phyloP scores from a whole-genome alignment of 805 yeast species.

The Babjeviella inositovora region DNA sequence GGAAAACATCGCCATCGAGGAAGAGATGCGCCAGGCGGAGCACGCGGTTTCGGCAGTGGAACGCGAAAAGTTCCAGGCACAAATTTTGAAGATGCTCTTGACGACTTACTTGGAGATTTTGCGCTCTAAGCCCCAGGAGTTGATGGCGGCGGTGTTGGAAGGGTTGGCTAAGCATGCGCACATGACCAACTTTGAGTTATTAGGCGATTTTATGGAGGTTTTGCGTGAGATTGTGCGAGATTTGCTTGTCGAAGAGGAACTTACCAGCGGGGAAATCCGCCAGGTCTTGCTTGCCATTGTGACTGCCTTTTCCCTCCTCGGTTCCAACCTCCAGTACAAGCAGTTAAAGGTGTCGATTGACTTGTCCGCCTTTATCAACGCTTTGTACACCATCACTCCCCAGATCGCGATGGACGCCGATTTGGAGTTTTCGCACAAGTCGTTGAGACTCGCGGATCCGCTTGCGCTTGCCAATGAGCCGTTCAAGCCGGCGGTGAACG shows the following conservation, averaged over 20 bases:
- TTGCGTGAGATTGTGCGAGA: slow-evolving; percentile 64
- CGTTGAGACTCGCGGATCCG: slow-evolving; percentile 73
- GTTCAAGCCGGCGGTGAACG: slow-evolving; percentile 60
- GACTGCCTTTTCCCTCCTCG: slow-evolving; percentile 76
- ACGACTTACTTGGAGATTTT: slow-evolving; percentile 66
- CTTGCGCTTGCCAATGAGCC: slow-evolving; percentile 18
- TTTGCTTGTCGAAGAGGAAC: slow-evolving; percentile 18
- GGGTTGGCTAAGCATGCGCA: slow-evolving; percentile 85
- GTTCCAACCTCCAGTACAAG: slow-evolving; percentile 49
- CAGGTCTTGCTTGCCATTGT: slow-evolving; percentile 71
- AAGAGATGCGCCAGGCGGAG: slow-evolving; percentile 79
- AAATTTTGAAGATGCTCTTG: slow-evolving; percentile 59
- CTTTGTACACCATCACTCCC: slow-evolving; percentile 54
- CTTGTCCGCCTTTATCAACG: slow-evolving; percentile 62
- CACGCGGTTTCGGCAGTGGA: slow-evolving; percentile 77
- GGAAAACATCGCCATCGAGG: slow-evolving; percentile 76
- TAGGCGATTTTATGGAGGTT: slow-evolving; percentile 87
- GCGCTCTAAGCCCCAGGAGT: slow-evolving; percentile 38
- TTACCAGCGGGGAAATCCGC: slow-evolving; percentile 35
- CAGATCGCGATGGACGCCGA: slow-evolving; percentile 67
- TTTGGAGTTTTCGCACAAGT: slow-evolving; percentile 71
- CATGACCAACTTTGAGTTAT: slow-evolving; percentile 79
- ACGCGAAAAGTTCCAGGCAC: slow-evolving; percentile 73
- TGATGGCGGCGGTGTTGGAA: slow-evolving; percentile 81
- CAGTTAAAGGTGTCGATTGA: slow-evolving; percentile 59